Conservation (phyloP, 2,329 filamentous ascomycete species). For the Cadophora gregata region DNA sequence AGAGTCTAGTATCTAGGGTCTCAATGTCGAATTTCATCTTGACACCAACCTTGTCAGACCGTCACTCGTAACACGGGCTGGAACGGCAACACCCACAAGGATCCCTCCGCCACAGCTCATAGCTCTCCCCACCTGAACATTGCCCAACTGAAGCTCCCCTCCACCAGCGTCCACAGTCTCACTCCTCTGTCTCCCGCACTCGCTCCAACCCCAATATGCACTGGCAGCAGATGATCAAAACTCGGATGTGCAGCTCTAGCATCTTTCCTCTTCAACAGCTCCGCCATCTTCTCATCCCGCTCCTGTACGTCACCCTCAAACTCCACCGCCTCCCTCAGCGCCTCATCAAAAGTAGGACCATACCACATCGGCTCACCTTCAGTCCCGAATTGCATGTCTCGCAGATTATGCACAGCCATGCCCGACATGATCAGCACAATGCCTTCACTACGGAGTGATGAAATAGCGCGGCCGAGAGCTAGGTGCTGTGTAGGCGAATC, state of each 20-base stretch:
- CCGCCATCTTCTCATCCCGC: slow-evolving; percentile 51
- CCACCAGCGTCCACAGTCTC: slow-evolving; percentile 53
- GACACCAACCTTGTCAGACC: not conserved
- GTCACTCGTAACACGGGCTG: not conserved
- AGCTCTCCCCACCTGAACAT: slow-evolving; percentile 54
- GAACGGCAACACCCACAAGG: too few relatives aligned
- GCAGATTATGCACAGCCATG: slow-evolving; percentile 76
- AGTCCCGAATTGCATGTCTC: slow-evolving; percentile 56
- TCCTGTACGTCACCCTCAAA: slow-evolving; percentile 47
- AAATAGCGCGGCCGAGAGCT: slow-evolving; percentile 67
- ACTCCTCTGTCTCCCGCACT: slow-evolving; percentile 54
- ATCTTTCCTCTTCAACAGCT: slow-evolving; percentile 55
- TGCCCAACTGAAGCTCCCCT: slow-evolving; percentile 60
- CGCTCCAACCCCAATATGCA: slow-evolving; percentile 61
- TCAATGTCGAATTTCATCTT: not conserved
- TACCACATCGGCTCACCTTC: slow-evolving; percentile 59
- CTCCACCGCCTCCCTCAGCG: slow-evolving; percentile 59
- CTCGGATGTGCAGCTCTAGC: slow-evolving; percentile 65
- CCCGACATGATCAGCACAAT: slow-evolving; percentile 73
- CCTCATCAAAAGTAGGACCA: slow-evolving; percentile 63
- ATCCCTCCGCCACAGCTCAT: not conserved
- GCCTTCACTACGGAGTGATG: slow-evolving; percentile 68
- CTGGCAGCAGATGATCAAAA: slow-evolving; percentile 66
- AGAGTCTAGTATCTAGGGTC: not conserved
- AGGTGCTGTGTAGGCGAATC: slow-evolving; percentile 72